Percentiles rank a stretch among this genome's conserved stretches.
Conservation (phyloP, 1,139 yeast species). For the Diutina neorugosa region DNA sequence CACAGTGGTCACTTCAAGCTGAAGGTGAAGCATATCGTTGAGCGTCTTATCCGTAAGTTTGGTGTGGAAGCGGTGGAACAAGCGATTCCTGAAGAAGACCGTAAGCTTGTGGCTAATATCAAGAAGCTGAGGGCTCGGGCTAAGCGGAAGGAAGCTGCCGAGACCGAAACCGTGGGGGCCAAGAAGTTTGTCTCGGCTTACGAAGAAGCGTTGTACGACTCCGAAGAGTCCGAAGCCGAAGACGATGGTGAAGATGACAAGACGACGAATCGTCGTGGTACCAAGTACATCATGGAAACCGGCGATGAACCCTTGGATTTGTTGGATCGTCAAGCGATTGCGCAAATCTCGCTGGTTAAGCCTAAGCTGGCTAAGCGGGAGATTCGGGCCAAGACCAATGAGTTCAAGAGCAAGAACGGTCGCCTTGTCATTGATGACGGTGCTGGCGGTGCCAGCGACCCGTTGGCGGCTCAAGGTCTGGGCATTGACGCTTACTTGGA, state of each 20-base stretch:
- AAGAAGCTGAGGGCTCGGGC: slow-evolving; percentile 78
- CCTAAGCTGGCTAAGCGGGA: slow-evolving; percentile 39
- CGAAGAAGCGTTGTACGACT: slow-evolving; percentile 63
- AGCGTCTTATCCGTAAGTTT: slow-evolving; percentile 79
- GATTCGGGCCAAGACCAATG: slow-evolving; percentile 18
- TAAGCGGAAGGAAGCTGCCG: slow-evolving; percentile 46
- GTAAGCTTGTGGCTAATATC: slow-evolving; percentile 70
- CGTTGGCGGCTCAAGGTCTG: slow-evolving; percentile 34
- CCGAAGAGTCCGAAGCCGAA: slow-evolving; percentile 32
- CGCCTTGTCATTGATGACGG: slow-evolving; percentile 31
- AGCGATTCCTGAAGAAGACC: slow-evolving; percentile 81
- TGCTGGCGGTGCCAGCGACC: slow-evolving; percentile 13
- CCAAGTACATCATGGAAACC: slow-evolving; percentile 64
- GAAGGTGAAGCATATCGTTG: slow-evolving; percentile 85
- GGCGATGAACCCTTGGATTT: slow-evolving; percentile 82
- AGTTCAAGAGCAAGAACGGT: slow-evolving; percentile 28
- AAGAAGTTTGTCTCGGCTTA: slow-evolving; percentile 67
- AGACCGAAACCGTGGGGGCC: slow-evolving; percentile 13
- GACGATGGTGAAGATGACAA: slow-evolving; percentile 14
- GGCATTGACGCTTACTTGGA: slow-evolving; percentile 89
- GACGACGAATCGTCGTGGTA: slow-evolving; percentile 13
- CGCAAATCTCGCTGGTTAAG: slow-evolving; percentile 78
- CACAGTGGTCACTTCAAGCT: slow-evolving; percentile 91
- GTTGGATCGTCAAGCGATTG: slow-evolving; percentile 71
- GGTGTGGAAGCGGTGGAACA: slow-evolving; percentile 72